Conservation (phyloP, 345 rosid genomes). For the Populus euphratica region DNA sequence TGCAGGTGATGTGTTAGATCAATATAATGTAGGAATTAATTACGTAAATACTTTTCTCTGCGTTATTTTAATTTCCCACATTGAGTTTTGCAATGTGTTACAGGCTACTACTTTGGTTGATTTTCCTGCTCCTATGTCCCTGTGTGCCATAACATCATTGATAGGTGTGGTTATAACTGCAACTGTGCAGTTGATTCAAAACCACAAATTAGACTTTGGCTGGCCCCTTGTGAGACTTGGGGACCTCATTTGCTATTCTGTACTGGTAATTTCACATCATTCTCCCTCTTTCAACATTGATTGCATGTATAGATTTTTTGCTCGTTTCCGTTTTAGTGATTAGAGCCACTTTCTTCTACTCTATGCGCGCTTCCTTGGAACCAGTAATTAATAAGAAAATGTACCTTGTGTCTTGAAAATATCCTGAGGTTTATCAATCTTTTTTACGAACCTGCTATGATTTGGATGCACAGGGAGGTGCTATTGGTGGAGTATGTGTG, state of each 20-base stretch:
- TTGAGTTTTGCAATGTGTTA: neutral
- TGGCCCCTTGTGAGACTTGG: conserved; percentile 37
- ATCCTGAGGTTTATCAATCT: neutral
- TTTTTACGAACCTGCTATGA: neutral
- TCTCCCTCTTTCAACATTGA: neutral
- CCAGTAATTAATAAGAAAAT: neutral
- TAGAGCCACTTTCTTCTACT: neutral
- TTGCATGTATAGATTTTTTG: neutral
- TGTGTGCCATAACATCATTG: conserved; percentile 67
- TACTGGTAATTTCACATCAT: conserved; percentile 41
- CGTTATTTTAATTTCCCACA: neutral
- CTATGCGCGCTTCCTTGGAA: neutral
- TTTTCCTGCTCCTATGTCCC: conserved; percentile 88
- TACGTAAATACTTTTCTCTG: neutral
- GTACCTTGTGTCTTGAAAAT: neutral
- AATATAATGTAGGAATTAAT: neutral
- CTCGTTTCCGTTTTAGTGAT: neutral
- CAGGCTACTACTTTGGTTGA: conserved; percentile 68
- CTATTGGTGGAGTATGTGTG: conserved; percentile 55
- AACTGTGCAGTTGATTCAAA: conserved; percentile 40
- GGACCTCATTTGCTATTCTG: conserved; percentile 44
- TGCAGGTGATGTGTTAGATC: conserved; percentile 47
- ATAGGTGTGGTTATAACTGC: conserved; percentile 64
- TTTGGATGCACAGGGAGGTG: conserved; percentile 52
- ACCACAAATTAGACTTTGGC: conserved; percentile 29